These are phyloP conservation scores for Trichoderma lentiforme DNA, from an alignment of 2,329 filamentous ascomycete species.

Conservation along the genomic window DNA sequence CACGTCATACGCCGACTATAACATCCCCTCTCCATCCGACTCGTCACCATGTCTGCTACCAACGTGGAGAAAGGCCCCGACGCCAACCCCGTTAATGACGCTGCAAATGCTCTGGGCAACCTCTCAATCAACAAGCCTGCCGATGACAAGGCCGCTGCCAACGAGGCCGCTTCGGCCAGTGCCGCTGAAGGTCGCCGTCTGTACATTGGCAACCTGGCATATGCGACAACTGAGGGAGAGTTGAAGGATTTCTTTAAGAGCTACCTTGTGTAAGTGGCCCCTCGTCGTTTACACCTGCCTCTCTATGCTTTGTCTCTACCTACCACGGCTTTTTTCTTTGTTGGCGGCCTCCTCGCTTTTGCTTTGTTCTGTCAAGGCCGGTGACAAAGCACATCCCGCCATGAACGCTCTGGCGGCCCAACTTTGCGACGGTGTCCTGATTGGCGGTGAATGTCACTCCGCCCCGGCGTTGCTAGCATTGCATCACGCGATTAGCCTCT, in stretches of 20 bases:
- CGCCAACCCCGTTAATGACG: constrained; percentile 69
- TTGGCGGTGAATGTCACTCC: constrained; percentile 18
- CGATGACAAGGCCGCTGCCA: constrained; percentile 61
- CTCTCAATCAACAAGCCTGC: constrained; percentile 57
- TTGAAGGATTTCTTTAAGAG: constrained; percentile 99
- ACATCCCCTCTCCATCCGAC: constrained; percentile 39
- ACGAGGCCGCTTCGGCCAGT: constrained; percentile 92
- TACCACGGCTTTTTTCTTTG: not conserved
- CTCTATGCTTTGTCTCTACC: not conserved
- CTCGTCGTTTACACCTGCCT: not conserved
- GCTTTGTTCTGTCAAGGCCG: not conserved
- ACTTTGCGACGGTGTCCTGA: constrained; percentile 14
- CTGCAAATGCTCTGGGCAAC: constrained; percentile 71
- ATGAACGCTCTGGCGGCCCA: not conserved
- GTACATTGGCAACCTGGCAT: constrained; percentile 99
- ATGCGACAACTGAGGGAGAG: constrained; percentile 99
- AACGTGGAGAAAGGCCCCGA: constrained; percentile 62
- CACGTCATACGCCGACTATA: constrained; percentile 46
- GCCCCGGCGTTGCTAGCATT: not conserved
- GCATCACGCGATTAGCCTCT: constrained; percentile 7
- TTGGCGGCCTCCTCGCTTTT: not conserved
- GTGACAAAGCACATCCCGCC: constrained; percentile 1
- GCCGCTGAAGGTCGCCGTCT: constrained; percentile 98
- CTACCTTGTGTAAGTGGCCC: constrained; percentile 87
- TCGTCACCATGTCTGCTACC: constrained; percentile 75